These are phyloP conservation scores for Obba rivulosa DNA, from an alignment of 768 basidiomycete species.

Conservation along the genomic window DNA sequence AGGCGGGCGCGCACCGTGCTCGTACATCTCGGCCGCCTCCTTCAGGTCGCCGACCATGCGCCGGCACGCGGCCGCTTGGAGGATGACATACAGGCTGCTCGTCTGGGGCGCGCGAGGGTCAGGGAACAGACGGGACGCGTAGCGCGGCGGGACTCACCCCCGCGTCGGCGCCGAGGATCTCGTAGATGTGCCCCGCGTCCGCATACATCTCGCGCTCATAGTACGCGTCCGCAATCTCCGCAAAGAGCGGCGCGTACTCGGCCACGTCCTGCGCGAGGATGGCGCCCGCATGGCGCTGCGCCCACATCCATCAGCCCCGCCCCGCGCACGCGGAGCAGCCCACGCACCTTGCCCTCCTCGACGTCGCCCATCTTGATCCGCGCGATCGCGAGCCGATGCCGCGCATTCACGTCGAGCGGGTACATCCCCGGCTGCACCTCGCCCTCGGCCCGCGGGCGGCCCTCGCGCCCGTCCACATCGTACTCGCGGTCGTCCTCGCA, in stretches of 20 bases:
- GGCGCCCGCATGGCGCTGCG: slow-evolving; percentile 70
- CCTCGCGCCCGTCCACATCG: slow-evolving; percentile 42
- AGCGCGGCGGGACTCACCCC: slow-evolving; percentile 38
- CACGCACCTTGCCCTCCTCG: slow-evolving; percentile 74
- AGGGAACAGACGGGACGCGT: not conserved
- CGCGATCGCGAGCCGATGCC: slow-evolving; percentile 80
- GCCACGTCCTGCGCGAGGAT: slow-evolving; percentile 67
- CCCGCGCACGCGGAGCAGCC: too few relatives aligned
- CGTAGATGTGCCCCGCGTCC: slow-evolving; percentile 78
- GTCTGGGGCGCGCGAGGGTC: slow-evolving; percentile 42
- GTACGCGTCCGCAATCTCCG: slow-evolving; percentile 82
- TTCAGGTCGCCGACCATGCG: slow-evolving; percentile 69
- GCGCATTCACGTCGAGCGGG: slow-evolving; percentile 66
- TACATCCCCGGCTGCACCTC: slow-evolving; percentile 54
- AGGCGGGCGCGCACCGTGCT: slow-evolving; percentile 51
- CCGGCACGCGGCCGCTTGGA: slow-evolving; percentile 79
- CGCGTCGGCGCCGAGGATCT: slow-evolving; percentile 67
- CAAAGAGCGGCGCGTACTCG: slow-evolving; percentile 75
- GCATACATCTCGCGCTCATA: slow-evolving; percentile 71
- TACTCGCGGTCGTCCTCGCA: slow-evolving; percentile 89
- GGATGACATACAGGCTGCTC: slow-evolving; percentile 61
- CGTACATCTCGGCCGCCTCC: slow-evolving; percentile 79
- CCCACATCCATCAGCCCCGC: not conserved
- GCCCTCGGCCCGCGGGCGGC: slow-evolving; percentile 24
- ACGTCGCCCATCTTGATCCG: slow-evolving; percentile 75